A percentile compares a stretch with the other conserved stretches of the same genome.
Conservation (phyloP, 2,329 filamentous ascomycete species). For the Talaromyces piceae region DNA sequence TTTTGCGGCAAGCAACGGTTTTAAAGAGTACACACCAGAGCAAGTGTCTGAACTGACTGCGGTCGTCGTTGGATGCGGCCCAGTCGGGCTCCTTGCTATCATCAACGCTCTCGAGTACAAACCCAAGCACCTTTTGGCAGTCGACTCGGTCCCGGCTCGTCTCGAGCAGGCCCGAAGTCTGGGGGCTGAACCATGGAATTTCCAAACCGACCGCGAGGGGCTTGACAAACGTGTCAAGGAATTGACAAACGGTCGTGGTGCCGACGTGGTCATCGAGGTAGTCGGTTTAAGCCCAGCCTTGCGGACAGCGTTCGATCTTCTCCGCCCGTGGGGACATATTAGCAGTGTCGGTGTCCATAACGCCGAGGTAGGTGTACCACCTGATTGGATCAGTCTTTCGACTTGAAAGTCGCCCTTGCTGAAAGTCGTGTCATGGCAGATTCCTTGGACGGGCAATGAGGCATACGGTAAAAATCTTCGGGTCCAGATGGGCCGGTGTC, state of each 20-base stretch:
- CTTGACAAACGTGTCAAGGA: constrained; percentile 64
- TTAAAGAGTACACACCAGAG: constrained; percentile 53
- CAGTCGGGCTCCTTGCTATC: constrained; percentile 76
- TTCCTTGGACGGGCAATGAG: constrained; percentile 59
- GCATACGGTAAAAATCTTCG: constrained; percentile 63
- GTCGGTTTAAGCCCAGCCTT: constrained; percentile 64
- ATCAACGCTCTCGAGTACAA: constrained; percentile 68
- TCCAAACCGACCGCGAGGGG: constrained; percentile 57
- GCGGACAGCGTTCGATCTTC: constrained; percentile 61
- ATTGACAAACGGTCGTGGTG: constrained; percentile 70
- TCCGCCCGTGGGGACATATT: constrained; percentile 66
- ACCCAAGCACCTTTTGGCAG: constrained; percentile 68
- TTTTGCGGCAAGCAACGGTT: constrained; percentile 73
- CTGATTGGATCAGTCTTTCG: not conserved
- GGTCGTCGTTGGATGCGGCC: constrained; percentile 77
- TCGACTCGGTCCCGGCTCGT: constrained; percentile 69
- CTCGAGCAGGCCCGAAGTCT: constrained; percentile 65
- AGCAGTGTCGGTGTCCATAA: constrained; percentile 72
- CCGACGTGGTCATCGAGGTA: constrained; percentile 76
- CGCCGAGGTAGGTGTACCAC: constrained; percentile 48
- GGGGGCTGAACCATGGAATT: constrained; percentile 79
- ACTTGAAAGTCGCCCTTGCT: not conserved
- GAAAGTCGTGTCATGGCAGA: constrained; percentile 36
- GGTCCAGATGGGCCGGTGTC: constrained; percentile 69
- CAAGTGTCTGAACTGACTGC: constrained; percentile 61